phyloP scores from a whole-genome alignment of 352 stramenopile species.

The Halophytophthora batemanensis region DNA sequence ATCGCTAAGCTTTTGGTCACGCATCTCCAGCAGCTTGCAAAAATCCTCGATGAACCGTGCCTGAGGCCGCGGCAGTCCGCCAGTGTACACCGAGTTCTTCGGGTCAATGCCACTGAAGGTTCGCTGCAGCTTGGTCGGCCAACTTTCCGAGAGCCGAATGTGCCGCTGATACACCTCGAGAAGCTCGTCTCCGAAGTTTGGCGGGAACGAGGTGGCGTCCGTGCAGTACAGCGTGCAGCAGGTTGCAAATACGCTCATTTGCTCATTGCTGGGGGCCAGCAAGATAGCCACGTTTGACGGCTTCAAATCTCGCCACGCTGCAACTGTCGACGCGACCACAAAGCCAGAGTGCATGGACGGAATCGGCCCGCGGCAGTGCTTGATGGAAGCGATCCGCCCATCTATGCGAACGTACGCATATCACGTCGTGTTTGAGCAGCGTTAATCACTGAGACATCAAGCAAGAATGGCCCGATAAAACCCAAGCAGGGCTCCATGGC shows the following conservation, averaged over 20 bases:
- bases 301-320: conserved; percentile 80
- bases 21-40: conserved; percentile 68
- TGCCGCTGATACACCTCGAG: conserved; percentile 77
- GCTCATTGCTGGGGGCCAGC: conserved; percentile 80
- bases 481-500: not conserved
- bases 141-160: conserved; percentile 71
- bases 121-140: conserved; percentile 67
- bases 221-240: conserved; percentile 83
- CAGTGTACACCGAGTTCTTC: conserved; percentile 69
- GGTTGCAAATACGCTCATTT: conserved; percentile 87
- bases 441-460: conserved; percentile 1
- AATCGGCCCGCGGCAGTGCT: conserved; percentile 62
- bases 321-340: conserved; percentile 75
- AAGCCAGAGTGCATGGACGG: conserved; percentile 87
- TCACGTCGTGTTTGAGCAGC: conserved; percentile 1
- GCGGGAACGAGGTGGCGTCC: conserved; percentile 55
- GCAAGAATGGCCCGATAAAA: not conserved
- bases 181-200: conserved; percentile 68
- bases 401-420: conserved; percentile 31
- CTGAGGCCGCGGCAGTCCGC: conserved; percentile 67
- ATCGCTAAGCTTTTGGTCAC: conserved; percentile 53
- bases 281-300: conserved; percentile 75
- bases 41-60: conserved; percentile 80
- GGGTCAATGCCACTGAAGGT: conserved; percentile 70
- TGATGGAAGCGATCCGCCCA: conserved; percentile 77